These are phyloP conservation scores for Cyberlindnera subsufficiens DNA, from an alignment of 805 yeast species.

Conservation along the genomic window DNA sequence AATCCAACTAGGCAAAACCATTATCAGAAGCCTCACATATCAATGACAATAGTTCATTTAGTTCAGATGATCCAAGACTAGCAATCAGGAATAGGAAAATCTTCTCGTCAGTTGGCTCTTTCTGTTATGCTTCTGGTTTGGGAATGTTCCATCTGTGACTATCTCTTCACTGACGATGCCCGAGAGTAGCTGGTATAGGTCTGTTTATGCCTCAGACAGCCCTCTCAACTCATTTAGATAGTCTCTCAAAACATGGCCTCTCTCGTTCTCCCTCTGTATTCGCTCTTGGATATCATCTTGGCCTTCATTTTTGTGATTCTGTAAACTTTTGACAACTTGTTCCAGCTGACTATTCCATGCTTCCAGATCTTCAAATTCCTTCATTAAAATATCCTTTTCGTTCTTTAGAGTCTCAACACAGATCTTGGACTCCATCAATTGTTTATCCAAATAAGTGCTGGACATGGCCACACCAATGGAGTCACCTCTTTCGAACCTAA, in stretches of 20 bases:
- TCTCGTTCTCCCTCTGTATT: no score
- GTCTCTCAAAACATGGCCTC: no score
- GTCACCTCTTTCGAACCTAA: conserved; percentile 20
- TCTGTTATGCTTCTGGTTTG: no score
- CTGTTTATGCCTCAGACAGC: background rate
- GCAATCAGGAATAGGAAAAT: no score
- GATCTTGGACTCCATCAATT: conserved; percentile 8
- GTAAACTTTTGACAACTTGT: background rate
- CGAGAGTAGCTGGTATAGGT: no score
- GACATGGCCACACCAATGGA: conserved; percentile 18
- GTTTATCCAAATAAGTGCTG: conserved; percentile 9
- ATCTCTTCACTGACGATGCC: no score
- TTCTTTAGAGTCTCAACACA: conserved; percentile 1
- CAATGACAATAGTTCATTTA: no score
- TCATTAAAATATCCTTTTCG: background rate
- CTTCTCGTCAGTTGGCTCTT: no score
- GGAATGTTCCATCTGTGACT: no score
- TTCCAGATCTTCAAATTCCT: conserved; percentile 1
- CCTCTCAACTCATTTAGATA: conserved; percentile 1
- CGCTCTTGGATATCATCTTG: background rate
- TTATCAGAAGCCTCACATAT: no score
- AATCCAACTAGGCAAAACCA: no score
- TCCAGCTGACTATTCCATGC: conserved; percentile 2
- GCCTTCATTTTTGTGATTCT: background rate
- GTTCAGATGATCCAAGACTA: no score